Base-by-base conservation (phyloP, 257 asterid genomes). In the Capsicum chinense region DNA sequence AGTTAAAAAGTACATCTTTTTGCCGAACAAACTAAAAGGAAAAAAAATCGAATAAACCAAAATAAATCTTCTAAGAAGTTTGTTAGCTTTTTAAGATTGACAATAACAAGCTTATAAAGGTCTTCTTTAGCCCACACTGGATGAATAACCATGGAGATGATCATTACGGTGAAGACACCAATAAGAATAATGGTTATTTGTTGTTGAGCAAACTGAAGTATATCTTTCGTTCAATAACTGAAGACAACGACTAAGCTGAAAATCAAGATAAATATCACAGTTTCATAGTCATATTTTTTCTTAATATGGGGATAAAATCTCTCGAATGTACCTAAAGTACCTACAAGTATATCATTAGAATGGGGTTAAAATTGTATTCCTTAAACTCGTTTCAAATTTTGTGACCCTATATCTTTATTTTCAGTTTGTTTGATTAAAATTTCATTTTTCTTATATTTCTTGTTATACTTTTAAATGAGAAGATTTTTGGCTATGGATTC, bases 111-210 rank as follows among this genome's bases (percentile, higher is more conserved):
- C 56, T 84, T 83, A 73, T 95, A 97, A 83, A 95, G 80, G 88
- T 95, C 97, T 42, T 88, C 90, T 14, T 98, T 98, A 14, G 98
- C 98, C 98, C 98, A 95, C 35, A 89, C 98, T 1, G 98, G 98
- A 85, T 73, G 87, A 57, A 89, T 39, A 85, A 87, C 42, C 42
- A 39, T 39, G 4, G 42, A 39, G 3, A 39, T 39, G 42, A 4
- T 9, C 80, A 95, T 87, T 58, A 97, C 92, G 1, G 94, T 84
- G 0, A 86, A 90, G 42, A 85, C 92, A 7, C 97, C 98, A 10
- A 93, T 88, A 16, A 92, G 56, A 37, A 93, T 90, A 1, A 96
- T 93, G 48, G 92, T 86, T 1, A 95, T 82, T 66, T 97, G 88
- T 19, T 87, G 94, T 26, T 87, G 90, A 17, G 94, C 97, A 62